Evolutionary conservation across 352 stramenopile species (phyloP).

Genomic region (Pythium pyrilobum): DNA sequence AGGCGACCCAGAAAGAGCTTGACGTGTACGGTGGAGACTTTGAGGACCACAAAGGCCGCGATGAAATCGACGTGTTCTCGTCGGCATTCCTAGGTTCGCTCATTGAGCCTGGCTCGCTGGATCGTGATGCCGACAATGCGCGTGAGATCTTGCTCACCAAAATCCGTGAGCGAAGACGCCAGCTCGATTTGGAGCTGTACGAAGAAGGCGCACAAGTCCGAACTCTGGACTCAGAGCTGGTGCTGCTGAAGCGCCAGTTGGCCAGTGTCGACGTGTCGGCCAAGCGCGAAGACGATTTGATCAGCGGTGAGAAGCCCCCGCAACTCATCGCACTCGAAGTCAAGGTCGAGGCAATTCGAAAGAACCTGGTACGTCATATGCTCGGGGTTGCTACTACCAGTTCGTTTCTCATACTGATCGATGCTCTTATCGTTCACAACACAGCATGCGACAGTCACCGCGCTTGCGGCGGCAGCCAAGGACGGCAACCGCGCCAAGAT

Average conservation of each 20-base stretch:
- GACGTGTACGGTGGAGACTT: constrained; percentile 53
- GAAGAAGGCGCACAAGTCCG: constrained; percentile 51
- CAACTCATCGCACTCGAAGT: constrained; percentile 78
- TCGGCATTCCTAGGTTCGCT: constrained; percentile 55
- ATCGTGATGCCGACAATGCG: constrained; percentile 53
- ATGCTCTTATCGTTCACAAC: background rate
- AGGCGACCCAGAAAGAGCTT: constrained; percentile 56
- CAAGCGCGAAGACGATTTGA: constrained; percentile 71
- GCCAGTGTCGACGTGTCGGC: constrained; percentile 51
- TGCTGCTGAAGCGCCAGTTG: constrained; percentile 66
- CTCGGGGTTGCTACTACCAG: no score
- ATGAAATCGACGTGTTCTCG: constrained; percentile 68
- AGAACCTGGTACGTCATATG: constrained; percentile 45
- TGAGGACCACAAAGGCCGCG: constrained; percentile 34
- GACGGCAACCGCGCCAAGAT: constrained; percentile 49
- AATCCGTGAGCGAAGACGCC: constrained; percentile 40
- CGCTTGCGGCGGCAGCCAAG: constrained; percentile 47
- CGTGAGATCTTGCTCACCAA: constrained; percentile 51
- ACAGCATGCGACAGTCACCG: constrained; percentile 53
- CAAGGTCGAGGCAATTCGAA: constrained; percentile 56
- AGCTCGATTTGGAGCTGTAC: constrained; percentile 56
- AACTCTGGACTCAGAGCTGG: constrained; percentile 54
- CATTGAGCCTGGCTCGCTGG: constrained; percentile 56
- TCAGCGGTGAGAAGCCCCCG: constrained; percentile 70
- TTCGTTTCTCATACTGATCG: no score